Evolutionary conservation across 768 basidiomycete species (phyloP).

Genomic region (Tricholoma matsutake): DNA sequence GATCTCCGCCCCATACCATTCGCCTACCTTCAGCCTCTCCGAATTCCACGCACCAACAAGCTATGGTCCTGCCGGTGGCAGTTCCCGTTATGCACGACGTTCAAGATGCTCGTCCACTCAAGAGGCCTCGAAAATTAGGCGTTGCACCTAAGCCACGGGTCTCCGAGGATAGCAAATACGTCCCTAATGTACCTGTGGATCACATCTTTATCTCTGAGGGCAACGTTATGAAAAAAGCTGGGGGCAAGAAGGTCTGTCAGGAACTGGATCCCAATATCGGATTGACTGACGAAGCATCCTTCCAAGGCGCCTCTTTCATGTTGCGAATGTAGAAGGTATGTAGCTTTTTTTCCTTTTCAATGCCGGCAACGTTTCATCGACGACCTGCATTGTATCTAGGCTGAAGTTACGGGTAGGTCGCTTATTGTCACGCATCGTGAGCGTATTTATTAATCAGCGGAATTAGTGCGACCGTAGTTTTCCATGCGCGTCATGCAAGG

Average conservation of each 20-base stretch:
- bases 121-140: slow-evolving; percentile 42
- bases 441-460: slow-evolving; percentile 4
- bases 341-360: not conserved
- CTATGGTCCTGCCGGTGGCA: slow-evolving; percentile 17
- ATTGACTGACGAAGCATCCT: slow-evolving; percentile 5
- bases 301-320: slow-evolving; percentile 53
- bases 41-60: slow-evolving; percentile 21
- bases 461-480: slow-evolving; percentile 49
- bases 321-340: slow-evolving; percentile 59
- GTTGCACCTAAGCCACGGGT: slow-evolving; percentile 12
- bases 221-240: slow-evolving; percentile 41
- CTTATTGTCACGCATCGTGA: slow-evolving; percentile 9
- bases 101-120: slow-evolving; percentile 35
- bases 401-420: slow-evolving; percentile 56
- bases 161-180: slow-evolving; percentile 25
- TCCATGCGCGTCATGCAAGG: slow-evolving; percentile 46
- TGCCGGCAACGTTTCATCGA: slow-evolving; percentile 3
- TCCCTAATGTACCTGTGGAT: slow-evolving; percentile 35
- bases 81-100: slow-evolving; percentile 7
- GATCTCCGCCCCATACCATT: slow-evolving; percentile 20
- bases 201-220: slow-evolving; percentile 53
- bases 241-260: slow-evolving; percentile 44
- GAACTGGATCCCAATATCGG: not conserved
- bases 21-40: slow-evolving; percentile 23
- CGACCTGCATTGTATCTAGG: slow-evolving; percentile 20